Percentiles rank a stretch among this genome's conserved stretches.
Conservation (phyloP, 768 basidiomycete species). For the Lactarius akahatsu region DNA sequence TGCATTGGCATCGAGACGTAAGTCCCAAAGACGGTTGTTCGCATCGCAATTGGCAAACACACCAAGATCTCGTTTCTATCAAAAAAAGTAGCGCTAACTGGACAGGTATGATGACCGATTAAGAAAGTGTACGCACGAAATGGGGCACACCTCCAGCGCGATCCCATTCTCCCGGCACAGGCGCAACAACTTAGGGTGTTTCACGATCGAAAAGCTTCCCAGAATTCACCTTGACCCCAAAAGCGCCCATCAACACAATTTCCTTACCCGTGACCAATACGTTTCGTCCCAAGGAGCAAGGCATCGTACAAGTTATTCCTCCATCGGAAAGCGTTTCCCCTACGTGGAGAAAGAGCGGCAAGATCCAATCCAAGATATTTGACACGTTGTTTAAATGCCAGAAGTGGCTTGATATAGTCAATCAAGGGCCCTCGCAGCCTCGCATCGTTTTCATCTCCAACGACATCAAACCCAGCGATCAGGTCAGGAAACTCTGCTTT, state of each 20-base stretch:
- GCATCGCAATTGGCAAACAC: background rate
- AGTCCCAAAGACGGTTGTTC: constrained; percentile 47
- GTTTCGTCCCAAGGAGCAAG: constrained; percentile 71
- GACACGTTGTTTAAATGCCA: constrained; percentile 57
- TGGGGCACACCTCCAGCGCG: constrained; percentile 74
- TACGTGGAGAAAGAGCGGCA: constrained; percentile 79
- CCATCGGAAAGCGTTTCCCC: constrained; percentile 83
- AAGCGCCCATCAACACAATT: background rate
- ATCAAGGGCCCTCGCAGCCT: constrained; percentile 61
- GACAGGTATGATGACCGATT: constrained; percentile 10
- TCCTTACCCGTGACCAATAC: constrained; percentile 87
- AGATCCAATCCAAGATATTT: constrained; percentile 56
- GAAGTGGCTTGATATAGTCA: constrained; percentile 59
- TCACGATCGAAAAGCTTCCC: constrained; percentile 66
- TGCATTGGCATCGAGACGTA: constrained; percentile 78
- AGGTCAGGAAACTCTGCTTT: constrained; percentile 74
- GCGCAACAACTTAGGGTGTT: constrained; percentile 71
- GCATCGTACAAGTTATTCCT: constrained; percentile 75
- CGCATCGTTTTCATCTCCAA: constrained; percentile 67
- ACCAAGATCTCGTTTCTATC: constrained; percentile 73
- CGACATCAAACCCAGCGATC: constrained; percentile 80
- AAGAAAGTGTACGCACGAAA: constrained; percentile 56
- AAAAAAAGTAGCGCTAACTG: background rate
- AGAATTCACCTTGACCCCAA: background rate
- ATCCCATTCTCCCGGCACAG: constrained; percentile 63